Conservation (phyloP, 2,329 filamentous ascomycete species). For the Fonsecaea pugnacius region DNA sequence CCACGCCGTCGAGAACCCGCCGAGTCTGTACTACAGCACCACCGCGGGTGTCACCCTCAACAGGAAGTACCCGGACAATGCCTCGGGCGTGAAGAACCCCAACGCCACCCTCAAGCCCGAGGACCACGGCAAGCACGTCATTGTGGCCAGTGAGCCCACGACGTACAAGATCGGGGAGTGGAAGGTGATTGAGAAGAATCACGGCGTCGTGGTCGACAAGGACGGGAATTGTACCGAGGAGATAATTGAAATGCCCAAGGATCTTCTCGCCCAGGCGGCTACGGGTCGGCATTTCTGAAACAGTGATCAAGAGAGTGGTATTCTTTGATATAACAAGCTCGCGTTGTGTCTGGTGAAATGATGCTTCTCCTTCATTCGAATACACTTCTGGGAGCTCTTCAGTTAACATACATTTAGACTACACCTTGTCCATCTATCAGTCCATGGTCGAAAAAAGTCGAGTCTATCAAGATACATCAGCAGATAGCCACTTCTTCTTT, state of each 20-base stretch:
- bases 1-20: slow-evolving; percentile 57
- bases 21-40: slow-evolving; percentile 56
- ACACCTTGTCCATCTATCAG: not conserved
- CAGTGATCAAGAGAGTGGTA: not conserved
- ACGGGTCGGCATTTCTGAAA: slow-evolving; percentile 29
- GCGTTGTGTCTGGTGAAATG: not conserved
- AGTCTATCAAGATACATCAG: not conserved
- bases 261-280: slow-evolving; percentile 25
- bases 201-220: slow-evolving; percentile 50
- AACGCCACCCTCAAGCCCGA: slow-evolving; percentile 45
- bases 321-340: not conserved
- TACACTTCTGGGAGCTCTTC: too few species aligned
- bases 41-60: slow-evolving; percentile 59
- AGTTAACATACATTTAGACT: not conserved
- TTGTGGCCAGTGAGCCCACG: slow-evolving; percentile 56
- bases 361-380: too few species aligned
- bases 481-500: not conserved
- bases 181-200: slow-evolving; percentile 55
- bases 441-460: not conserved
- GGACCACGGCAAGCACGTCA: slow-evolving; percentile 57
- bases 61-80: slow-evolving; percentile 56
- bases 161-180: slow-evolving; percentile 59
- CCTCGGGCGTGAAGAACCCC: slow-evolving; percentile 45
- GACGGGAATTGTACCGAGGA: slow-evolving; percentile 38
- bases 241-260: slow-evolving; percentile 24